Evolutionary conservation across 805 yeast genomes (phyloP), one percentile per base, ranked within the genome.

Genomic region (Saccharomycopsis amapae): DNA sequence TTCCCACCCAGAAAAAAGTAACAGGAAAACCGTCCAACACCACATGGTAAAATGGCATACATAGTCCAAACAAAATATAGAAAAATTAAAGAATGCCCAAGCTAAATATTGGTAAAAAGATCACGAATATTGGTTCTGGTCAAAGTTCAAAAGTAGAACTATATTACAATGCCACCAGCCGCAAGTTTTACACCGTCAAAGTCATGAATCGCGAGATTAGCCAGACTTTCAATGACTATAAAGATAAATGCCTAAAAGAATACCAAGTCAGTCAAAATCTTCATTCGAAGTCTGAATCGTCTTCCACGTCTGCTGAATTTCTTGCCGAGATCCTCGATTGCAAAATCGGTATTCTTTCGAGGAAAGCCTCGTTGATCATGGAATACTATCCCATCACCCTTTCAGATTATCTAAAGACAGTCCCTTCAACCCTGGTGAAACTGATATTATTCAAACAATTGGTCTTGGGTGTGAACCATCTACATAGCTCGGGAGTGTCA

Each of bases 401-500:
- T 13, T 30, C 28, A 28, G 34, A 38, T 12, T 50, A 19, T n/a
- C 36, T 50, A 3, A 40, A 40, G 2, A 15, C 30, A 12, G 5
- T 5, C 2, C 53, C 53, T 3, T 18, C 13, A 17, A 13, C 30
- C 5, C 20, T 17, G 7, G 28, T 23, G 17, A 43, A 40, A 34
- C 38, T 46, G 6, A 3, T 23, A 17, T 12, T 50, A 5, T 76
- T 87, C 68, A 88, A 88, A 59, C 97, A 89, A 62, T 73, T 87
- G 30, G 67, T 88, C 52, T 76, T 79, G 52, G 97, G 95, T 1
- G 73, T 89, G 28, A 72, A 78, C 22, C 85, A 84, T 62, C 78
- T 90, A 79, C 97, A 89, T 62, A 73, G 78, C 9, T 86, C 81
- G 62, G 96, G 96, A 24, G 88, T 89, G 20, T 89, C 96, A 0